Evolutionary conservation across 495 filamentous ascomycete species (phyloP).

Genomic region (Penicillium longicatenatum): DNA sequence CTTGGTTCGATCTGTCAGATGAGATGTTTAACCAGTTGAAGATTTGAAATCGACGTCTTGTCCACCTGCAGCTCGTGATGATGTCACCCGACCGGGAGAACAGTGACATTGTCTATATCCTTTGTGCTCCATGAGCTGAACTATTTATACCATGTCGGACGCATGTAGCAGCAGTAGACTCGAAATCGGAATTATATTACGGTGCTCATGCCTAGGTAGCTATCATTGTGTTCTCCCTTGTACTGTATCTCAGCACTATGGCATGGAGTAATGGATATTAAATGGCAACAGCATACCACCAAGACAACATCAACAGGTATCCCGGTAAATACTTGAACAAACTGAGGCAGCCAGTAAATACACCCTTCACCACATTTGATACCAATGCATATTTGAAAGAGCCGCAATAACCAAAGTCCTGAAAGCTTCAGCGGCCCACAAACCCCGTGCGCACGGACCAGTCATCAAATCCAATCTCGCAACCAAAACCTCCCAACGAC

Average conservation of each 20-base stretch:
- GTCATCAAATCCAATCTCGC: neutral
- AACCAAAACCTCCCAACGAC: neutral
- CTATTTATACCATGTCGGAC: neutral
- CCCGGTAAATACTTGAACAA: too few relatives aligned
- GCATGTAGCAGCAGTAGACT: neutral
- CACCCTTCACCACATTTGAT: too few relatives aligned
- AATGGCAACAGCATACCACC: too few relatives aligned
- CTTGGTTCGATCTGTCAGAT: neutral
- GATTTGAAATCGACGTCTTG: neutral
- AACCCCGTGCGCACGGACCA: neutral
- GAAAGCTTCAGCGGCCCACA: neutral
- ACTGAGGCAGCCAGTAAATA: too few relatives aligned
- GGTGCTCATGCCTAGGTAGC: too few relatives aligned
- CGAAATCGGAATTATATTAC: neutral
- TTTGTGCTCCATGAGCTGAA: neutral
- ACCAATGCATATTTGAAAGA: neutral
- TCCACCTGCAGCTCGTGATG: constrained; percentile 19
- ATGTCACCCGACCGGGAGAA: constrained; percentile 28
- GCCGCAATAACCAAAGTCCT: neutral
- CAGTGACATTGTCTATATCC: neutral
- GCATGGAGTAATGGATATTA: too few relatives aligned
- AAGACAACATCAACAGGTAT: too few relatives aligned
- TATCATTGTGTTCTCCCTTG: neutral
- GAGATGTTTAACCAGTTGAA: neutral
- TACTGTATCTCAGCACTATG: neutral